Evolutionary conservation across 176 grass and related monocot species (phyloP), one percentile per base, ranked within the genome.

Genomic region (Aegilops umbellulata): DNA sequence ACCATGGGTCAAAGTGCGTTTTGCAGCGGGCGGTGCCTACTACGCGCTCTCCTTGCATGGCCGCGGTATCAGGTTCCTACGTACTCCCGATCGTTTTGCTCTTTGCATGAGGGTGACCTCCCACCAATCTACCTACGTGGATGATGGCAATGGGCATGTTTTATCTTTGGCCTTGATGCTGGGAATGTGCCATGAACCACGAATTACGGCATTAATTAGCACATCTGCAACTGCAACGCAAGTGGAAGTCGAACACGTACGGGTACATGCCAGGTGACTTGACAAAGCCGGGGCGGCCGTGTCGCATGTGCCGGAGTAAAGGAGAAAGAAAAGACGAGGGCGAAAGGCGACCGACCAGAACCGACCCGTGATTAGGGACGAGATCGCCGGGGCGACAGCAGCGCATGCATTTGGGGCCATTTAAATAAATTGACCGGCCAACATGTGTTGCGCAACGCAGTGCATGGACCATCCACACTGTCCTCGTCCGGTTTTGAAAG

Each of bases 291-390:
- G n/a, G 12, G 22, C 5, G 76, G 46, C 4, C 55, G 31, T 61
- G 55, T 34, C 12, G 55, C 76, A 61, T 61, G 6, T 62, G 60
- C 4, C 78, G 49, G 15, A 76, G 65, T 23, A 76, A 20, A 66
- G 5, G 16, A 9, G 13, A 36, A 19, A 10, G 3, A 2, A 15
- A 15, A 15, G 5, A 3, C 27, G 27, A 36, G 4, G 32, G n/a
- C 30, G 41, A 87, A 82, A 42, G 69, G 49, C 49, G 16, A 19
- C 0, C 49, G 49, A 22, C 16, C 69, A 7, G 30, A 15, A 3
- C 2, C 14, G 78, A 31, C 9, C 79, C 84, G 63, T 69, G 36
- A 79, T 79, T 86, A 79, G 9, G 36, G 63, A 79, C 34, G 60
- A 19, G 69, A 57, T 57, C 78, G 51, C 67, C 42, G 31, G 16